These are phyloP conservation scores for Geotrichum bryndzae DNA, from an alignment of 1,139 yeast species.

Conservation along the genomic window DNA sequence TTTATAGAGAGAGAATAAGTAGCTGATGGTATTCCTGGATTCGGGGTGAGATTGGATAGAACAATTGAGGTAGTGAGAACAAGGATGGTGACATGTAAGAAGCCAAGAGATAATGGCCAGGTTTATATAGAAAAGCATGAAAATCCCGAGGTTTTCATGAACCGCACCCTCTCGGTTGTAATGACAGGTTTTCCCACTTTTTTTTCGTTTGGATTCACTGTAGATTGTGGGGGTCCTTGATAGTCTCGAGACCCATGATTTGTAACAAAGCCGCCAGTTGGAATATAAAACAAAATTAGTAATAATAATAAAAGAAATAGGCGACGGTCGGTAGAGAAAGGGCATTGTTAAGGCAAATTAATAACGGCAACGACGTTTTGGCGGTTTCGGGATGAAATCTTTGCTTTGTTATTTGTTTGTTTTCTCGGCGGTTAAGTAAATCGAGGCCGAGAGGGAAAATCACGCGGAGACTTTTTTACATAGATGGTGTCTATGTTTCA, in stretches of 20 bases:
- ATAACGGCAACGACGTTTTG: neutral
- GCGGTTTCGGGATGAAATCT: neutral
- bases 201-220: too few species aligned
- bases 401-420: neutral
- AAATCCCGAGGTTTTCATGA: too few species aligned
- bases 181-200: too few species aligned
- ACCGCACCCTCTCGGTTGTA: too few species aligned
- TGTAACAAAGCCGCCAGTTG: neutral
- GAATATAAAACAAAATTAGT: too few species aligned
- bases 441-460: neutral
- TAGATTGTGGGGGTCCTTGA: neutral
- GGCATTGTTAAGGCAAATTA: neutral
- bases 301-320: too few species aligned
- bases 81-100: too few species aligned
- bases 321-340: neutral
- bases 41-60: too few species aligned
- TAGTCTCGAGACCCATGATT: neutral
- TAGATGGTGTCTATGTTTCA: too few species aligned
- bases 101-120: too few species aligned
- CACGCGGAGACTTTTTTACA: neutral
- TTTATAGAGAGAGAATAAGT: neutral
- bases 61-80: too few species aligned
- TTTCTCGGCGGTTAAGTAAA: neutral
- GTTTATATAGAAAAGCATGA: too few species aligned
- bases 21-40: neutral